Percentiles rank a stretch among this genome's conserved stretches.
These are phyloP conservation scores for Chlamydomonas reinhardtii DNA, from an alignment of 163 green algal genomes.

Conservation along the genomic window DNA sequence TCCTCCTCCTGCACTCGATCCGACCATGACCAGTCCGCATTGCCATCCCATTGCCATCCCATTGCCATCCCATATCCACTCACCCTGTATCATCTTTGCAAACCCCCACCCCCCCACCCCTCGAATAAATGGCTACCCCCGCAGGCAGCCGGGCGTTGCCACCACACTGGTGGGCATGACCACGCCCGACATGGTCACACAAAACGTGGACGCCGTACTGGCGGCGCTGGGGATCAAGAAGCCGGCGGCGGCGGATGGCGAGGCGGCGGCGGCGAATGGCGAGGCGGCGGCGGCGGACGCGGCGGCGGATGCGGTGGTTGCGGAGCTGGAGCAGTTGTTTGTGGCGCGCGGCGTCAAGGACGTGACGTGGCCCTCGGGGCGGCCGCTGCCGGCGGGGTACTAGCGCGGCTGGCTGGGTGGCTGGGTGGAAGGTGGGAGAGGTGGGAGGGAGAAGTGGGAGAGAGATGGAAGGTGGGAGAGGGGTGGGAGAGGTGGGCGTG, in stretches of 20 bases:
- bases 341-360: constrained; percentile 66
- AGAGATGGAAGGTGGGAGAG: too few relatives aligned
- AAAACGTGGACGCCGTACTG: constrained; percentile 78
- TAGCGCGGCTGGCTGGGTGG: too few relatives aligned
- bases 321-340: constrained; percentile 77
- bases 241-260: background rate
- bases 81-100: too few relatives aligned
- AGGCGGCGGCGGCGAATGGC: background rate
- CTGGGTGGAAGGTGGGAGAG: too few relatives aligned
- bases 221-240: constrained; percentile 72
- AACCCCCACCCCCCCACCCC: background rate
- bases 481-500: too few relatives aligned
- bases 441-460: too few relatives aligned
- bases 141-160: constrained; percentile 74
- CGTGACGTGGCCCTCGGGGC: constrained; percentile 84
- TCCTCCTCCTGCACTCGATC: too few relatives aligned
- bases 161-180: constrained; percentile 89
- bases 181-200: constrained; percentile 69
- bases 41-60: too few relatives aligned
- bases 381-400: constrained; percentile 40
- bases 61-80: too few relatives aligned
- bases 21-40: too few relatives aligned
- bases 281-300: constrained; percentile 43
- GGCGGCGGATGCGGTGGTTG: constrained; percentile 51
- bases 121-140: too few relatives aligned